These are phyloP conservation scores for Geranium rotundifolium DNA, from an alignment of 345 rosid species.

Conservation along the genomic window DNA sequence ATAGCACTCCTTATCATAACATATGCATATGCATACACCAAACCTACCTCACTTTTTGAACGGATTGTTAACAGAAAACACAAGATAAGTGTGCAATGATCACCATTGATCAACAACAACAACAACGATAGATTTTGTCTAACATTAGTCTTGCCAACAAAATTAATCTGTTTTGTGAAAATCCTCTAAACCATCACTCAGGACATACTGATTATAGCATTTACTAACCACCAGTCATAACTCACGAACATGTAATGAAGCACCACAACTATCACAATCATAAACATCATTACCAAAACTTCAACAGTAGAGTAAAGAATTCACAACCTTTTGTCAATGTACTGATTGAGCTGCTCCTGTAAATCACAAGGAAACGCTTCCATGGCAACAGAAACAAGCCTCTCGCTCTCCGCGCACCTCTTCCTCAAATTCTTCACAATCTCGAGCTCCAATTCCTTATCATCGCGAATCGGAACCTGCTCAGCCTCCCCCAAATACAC, in stretches of 20 bases:
- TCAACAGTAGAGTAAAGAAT: neutral
- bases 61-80: neutral
- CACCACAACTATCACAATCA: neutral
- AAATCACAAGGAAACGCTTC: slow-evolving; percentile 67
- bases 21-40: neutral
- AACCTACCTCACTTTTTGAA: neutral
- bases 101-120: neutral
- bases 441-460: slow-evolving; percentile 65
- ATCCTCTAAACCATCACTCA: neutral
- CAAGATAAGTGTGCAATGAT: neutral
- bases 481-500: slow-evolving; percentile 83
- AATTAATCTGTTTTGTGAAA: neutral
- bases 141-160: too few relatives aligned
- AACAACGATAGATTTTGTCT: neutral
- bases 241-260: too few relatives aligned
- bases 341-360: slow-evolving; percentile 57
- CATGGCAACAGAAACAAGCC: slow-evolving; percentile 52
- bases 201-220: neutral
- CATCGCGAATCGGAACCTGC: slow-evolving; percentile 76
- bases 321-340: slow-evolving; percentile 42
- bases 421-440: slow-evolving; percentile 50
- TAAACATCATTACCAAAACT: neutral
- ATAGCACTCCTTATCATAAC: neutral
- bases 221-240: too few relatives aligned
- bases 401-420: slow-evolving; percentile 46